A percentile compares a stretch with the other conserved stretches of the same genome.
These are phyloP conservation scores for Brettanomyces naardenensis DNA, from an alignment of 805 yeast species.

Conservation along the genomic window DNA sequence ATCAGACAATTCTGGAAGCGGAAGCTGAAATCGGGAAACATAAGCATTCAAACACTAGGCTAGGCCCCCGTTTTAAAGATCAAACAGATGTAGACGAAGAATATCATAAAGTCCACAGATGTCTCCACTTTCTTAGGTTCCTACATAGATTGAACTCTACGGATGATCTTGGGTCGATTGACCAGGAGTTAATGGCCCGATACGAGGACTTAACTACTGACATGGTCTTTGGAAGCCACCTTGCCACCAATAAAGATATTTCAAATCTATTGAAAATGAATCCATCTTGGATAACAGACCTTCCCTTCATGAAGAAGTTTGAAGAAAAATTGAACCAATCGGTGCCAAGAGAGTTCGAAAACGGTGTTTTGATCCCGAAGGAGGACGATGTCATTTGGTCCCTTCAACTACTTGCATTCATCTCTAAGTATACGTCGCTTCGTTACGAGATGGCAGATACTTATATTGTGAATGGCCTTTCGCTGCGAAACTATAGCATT, in stretches of 20 bases:
- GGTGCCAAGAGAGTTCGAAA: conserved; percentile 44
- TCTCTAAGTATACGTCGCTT: conserved; percentile 80
- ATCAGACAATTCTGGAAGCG: conserved; percentile 21
- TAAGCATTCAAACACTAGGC: conserved; percentile 2
- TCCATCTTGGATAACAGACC: conserved; percentile 9
- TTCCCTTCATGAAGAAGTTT: conserved; percentile 13
- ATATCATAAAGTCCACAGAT: conserved; percentile 17
- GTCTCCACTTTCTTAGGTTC: conserved; percentile 21
- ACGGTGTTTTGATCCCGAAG: conserved; percentile 78
- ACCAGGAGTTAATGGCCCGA: conserved; percentile 14
- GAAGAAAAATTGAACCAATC: conserved; percentile 20
- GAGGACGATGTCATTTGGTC: conserved; percentile 95
- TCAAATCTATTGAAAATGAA: conserved; percentile 22
- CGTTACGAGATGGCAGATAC: conserved; percentile 69
- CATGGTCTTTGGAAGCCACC: conserved; percentile 18
- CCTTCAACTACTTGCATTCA: conserved; percentile 82
- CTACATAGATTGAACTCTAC: conserved; percentile 18
- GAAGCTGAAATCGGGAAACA: conserved; percentile 20
- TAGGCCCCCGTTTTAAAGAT: neutral
- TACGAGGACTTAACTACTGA: conserved; percentile 20
- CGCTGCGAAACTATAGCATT: conserved; percentile 34
- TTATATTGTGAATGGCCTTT: conserved; percentile 64
- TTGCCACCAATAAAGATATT: conserved; percentile 20
- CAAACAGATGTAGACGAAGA: conserved; percentile 14
- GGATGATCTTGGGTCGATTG: conserved; percentile 15